Conservation (phyloP, 257 asterid species). For the Penstemon barbatus region DNA sequence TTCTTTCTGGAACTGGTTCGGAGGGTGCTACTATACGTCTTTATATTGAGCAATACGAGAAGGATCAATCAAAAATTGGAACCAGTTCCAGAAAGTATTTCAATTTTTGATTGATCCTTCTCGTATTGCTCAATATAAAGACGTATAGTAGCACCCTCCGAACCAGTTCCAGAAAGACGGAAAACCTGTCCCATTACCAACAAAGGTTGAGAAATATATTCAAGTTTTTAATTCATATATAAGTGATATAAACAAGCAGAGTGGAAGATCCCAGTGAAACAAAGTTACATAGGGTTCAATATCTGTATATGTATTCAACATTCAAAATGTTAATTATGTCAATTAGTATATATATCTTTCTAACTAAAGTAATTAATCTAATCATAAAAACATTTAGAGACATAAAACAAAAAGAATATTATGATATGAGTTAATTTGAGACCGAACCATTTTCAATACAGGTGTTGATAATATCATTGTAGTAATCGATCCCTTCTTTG, state of each 20-base stretch:
- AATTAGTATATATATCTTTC: too few relatives aligned
- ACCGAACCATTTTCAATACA: neutral
- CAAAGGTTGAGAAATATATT: neutral
- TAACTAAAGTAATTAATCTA: too few relatives aligned
- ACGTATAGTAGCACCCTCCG: constrained; percentile 98
- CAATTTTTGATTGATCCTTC: constrained; percentile 76
- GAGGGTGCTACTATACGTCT: constrained; percentile 98
- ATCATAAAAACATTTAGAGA: too few relatives aligned
- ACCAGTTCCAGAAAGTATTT: too few relatives aligned
- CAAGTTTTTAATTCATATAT: neutral
- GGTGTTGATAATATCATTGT: constrained; percentile 11
- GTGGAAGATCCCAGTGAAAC: constrained; percentile 49
- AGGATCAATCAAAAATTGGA: constrained; percentile 76
- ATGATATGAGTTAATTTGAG: neutral
- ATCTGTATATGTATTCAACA: constrained; percentile 11
- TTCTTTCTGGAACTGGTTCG: constrained; percentile 98
- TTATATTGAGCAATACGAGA: constrained; percentile 91
- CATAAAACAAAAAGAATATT: too few relatives aligned
- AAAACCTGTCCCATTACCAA: constrained; percentile 72
- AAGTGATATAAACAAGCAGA: constrained; percentile 25
- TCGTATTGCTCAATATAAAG: constrained; percentile 93
- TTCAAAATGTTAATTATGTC: too few relatives aligned
- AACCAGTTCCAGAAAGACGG: constrained; percentile 99
- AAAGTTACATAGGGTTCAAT: constrained; percentile 32
- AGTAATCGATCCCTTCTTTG: constrained; percentile 18